A percentile compares a stretch with the other conserved stretches of the same genome.
phyloP scores from a whole-genome alignment of 169 alveolate species.

The Plasmodium yoelii region DNA sequence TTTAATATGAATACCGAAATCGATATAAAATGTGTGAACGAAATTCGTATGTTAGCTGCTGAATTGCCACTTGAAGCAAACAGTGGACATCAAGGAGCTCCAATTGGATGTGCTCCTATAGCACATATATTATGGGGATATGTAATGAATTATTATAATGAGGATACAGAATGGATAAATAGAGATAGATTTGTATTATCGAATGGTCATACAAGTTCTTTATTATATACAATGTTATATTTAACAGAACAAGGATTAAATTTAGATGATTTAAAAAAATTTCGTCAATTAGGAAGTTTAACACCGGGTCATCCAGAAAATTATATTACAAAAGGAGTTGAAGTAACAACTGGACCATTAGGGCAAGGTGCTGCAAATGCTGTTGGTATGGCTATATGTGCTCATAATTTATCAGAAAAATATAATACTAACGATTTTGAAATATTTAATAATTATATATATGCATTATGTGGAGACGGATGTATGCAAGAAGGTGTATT shows the following conservation, averaged over 20 bases:
- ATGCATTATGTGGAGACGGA: conserved; percentile 88
- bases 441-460: conserved; percentile 84
- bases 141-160: conserved; percentile 80
- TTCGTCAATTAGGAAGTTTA: conserved; percentile 81
- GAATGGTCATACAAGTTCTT: conserved; percentile 88
- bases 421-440: conserved; percentile 82
- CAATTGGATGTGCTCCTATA: conserved; percentile 90
- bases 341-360: conserved; percentile 87
- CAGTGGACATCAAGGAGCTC: conserved; percentile 91
- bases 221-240: conserved; percentile 86
- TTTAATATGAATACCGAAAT: conserved; percentile 25
- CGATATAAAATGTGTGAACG: conserved; percentile 66
- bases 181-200: conserved; percentile 88
- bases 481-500: conserved; percentile 88
- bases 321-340: conserved; percentile 82
- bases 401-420: conserved; percentile 84
- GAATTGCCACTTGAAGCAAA: conserved; percentile 80
- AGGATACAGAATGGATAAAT: conserved; percentile 85
- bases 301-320: conserved; percentile 89
- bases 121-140: conserved; percentile 86
- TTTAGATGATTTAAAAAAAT: conserved; percentile 81
- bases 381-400: conserved; percentile 88
- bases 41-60: conserved; percentile 76
- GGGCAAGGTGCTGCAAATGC: conserved; percentile 89
- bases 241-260: conserved; percentile 82